A percentile compares a stretch with the other conserved stretches of the same genome.
Evolutionary conservation across 352 stramenopile genomes (phyloP).

Genomic region (Phytopythium sindhum): DNA sequence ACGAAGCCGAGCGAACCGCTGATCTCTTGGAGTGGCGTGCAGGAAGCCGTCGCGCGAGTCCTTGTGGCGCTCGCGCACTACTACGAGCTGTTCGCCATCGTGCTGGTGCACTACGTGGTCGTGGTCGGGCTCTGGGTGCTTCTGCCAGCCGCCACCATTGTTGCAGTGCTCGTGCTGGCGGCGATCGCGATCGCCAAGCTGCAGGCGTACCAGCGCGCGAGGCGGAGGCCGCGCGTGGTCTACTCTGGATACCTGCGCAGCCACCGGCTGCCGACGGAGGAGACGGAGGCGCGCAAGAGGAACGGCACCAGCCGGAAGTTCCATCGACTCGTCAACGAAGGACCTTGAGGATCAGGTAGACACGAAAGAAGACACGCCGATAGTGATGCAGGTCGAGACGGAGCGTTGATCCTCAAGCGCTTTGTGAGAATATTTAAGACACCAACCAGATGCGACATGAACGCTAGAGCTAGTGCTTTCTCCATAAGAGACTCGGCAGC

Average conservation of each 20-base stretch:
- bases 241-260: slow-evolving; percentile 11
- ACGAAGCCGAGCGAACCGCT: neutral
- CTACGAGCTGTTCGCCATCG: neutral
- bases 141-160: neutral
- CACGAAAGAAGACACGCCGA: too few relatives aligned
- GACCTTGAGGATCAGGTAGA: neutral
- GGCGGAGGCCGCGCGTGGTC: slow-evolving; percentile 4
- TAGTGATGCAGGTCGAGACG: too few relatives aligned
- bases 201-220: slow-evolving; percentile 6
- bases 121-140: neutral
- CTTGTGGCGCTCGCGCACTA: neutral
- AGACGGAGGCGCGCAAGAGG: neutral
- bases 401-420: too few relatives aligned
- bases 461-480: too few relatives aligned
- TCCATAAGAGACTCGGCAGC: too few relatives aligned
- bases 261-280: neutral
- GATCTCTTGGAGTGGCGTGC: neutral
- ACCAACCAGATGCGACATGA: neutral
- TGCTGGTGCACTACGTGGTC: neutral
- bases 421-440: neutral
- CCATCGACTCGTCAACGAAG: too few relatives aligned
- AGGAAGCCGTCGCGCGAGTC: neutral
- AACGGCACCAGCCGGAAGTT: neutral
- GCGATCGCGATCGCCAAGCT: neutral
- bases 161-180: neutral